Conservation (phyloP, 805 yeast species). For the Schizosaccharomyces pombe region DNA sequence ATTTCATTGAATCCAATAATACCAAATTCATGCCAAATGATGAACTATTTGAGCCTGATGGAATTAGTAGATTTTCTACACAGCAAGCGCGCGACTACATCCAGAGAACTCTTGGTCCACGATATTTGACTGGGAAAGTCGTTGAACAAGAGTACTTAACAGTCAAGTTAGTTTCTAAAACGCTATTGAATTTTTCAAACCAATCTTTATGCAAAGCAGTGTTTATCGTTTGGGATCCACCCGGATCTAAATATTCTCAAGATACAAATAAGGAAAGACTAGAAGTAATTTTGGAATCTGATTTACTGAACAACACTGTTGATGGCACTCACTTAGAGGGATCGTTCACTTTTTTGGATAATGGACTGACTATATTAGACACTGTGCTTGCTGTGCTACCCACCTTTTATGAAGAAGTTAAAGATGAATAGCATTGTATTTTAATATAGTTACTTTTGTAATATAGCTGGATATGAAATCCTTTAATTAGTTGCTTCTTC, state of each 20-base stretch:
- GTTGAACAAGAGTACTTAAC: not conserved
- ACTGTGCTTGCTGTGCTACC: not conserved
- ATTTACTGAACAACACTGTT: not conserved
- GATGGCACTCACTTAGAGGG: not conserved
- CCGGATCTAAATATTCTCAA: not conserved
- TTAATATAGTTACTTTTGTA: too few relatives aligned
- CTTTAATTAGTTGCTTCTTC: too few relatives aligned
- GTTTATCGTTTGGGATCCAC: not conserved
- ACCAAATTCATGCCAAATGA: too few relatives aligned
- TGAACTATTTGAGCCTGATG: not conserved
- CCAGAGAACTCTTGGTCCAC: not conserved
- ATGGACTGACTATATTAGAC: not conserved
- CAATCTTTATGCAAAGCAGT: not conserved
- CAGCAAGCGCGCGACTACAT: not conserved
- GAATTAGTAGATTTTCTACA: not conserved
- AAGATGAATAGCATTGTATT: not conserved
- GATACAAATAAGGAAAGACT: not conserved
- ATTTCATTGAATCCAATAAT: too few relatives aligned
- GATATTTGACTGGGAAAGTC: not conserved
- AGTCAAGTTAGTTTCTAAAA: not conserved
- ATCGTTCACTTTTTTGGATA: not conserved
- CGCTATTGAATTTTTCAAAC: not conserved
- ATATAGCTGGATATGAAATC: too few relatives aligned
- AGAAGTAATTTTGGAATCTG: not conserved
- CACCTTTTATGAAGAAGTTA: not conserved